Percentiles rank a stretch among this genome's conserved stretches.
Conservation (phyloP, 2,329 filamentous ascomycete genomes). For the Capronia epimyces region DNA sequence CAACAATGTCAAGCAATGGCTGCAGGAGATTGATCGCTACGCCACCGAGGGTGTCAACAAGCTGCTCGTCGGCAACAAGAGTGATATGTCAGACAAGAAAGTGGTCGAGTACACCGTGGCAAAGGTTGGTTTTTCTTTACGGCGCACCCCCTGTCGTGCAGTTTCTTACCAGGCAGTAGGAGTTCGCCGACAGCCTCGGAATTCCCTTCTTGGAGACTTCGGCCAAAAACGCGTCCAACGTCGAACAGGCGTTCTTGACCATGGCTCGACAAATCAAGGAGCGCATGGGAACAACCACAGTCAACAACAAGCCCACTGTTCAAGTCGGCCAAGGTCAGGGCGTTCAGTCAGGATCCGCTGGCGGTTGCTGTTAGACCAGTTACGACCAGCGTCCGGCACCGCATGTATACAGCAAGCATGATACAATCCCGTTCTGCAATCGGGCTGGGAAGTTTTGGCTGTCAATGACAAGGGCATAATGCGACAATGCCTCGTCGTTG, state of each 20-base stretch:
- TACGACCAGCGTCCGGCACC: background rate
- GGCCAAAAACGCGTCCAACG: slow-evolving; percentile 98
- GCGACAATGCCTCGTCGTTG: background rate
- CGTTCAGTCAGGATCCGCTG: slow-evolving; percentile 77
- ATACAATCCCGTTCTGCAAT: slow-evolving; percentile 7
- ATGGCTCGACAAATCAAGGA: slow-evolving; percentile 99
- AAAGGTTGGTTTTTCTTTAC: slow-evolving; percentile 61
- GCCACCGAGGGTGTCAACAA: slow-evolving; percentile 99
- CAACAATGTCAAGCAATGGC: slow-evolving; percentile 99
- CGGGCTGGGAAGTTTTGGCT: slow-evolving; percentile 6
- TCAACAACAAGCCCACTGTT: slow-evolving; percentile 97
- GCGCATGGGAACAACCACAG: slow-evolving; percentile 93
- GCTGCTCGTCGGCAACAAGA: slow-evolving; percentile 98
- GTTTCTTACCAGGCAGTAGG: slow-evolving; percentile 49
- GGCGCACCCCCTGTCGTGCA: background rate
- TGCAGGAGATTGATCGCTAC: slow-evolving; percentile 98
- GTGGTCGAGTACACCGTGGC: slow-evolving; percentile 99
- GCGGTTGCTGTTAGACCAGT: slow-evolving; percentile 77
- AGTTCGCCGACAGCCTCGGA: slow-evolving; percentile 96
- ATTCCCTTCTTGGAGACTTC: slow-evolving; percentile 99
- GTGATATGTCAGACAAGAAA: slow-evolving; percentile 99
- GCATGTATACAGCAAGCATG: slow-evolving; percentile 7
- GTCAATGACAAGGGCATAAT: slow-evolving; percentile 6
- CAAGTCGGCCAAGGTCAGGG: slow-evolving; percentile 93
- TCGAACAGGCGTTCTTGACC: slow-evolving; percentile 98